phyloP scores from a whole-genome alignment of 345 rosid genomes.

The Eutrema yunnanense region DNA sequence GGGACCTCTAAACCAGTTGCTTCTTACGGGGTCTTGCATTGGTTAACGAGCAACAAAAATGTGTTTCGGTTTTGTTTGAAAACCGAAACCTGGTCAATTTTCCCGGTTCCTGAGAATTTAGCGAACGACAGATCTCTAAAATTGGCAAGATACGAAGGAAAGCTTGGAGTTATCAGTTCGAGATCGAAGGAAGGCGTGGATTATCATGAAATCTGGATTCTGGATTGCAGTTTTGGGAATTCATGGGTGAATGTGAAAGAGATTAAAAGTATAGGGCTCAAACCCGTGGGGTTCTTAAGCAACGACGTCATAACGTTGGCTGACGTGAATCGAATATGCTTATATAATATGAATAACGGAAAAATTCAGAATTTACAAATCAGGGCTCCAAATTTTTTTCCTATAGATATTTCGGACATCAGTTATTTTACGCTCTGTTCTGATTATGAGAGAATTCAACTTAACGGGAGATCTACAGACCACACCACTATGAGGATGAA shows the following conservation, averaged over 20 bases:
- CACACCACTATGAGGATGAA: background rate
- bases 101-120: background rate
- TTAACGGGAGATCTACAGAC: background rate
- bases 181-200: background rate
- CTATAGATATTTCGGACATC: background rate
- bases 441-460: background rate
- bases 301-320: background rate
- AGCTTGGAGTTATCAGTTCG: background rate
- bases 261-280: background rate
- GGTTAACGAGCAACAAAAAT: background rate
- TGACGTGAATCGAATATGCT: background rate
- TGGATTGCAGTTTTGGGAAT: background rate
- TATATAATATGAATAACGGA: background rate
- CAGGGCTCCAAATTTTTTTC: background rate
- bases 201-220: background rate
- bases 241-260: background rate
- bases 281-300: background rate
- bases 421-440: background rate
- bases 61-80: conserved; percentile 12
- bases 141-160: background rate
- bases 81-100: conserved; percentile 7
- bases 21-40: background rate
- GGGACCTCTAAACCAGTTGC: background rate
- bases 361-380: background rate
- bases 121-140: background rate